Conservation (phyloP, 108 stramenopile species). For the Pseudonitzschia pungens region DNA sequence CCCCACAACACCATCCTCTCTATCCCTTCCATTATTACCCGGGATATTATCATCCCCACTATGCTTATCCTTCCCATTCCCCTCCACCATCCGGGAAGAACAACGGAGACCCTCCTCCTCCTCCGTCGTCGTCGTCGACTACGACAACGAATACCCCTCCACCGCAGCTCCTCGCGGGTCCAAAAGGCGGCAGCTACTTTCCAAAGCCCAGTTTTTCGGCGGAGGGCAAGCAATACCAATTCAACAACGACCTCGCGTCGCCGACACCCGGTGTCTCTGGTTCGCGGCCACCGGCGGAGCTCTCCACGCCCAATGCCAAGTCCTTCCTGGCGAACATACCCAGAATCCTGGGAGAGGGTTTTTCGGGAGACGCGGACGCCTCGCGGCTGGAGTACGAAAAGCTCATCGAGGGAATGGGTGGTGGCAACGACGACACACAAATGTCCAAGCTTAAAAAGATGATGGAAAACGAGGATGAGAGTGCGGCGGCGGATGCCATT, state of each 20-base stretch:
- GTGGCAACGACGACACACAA: conserved; percentile 23
- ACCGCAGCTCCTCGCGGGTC: background rate
- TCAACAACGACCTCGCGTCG: conserved; percentile 2
- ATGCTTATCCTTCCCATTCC: background rate
- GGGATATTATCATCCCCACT: background rate
- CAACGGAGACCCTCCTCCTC: background rate
- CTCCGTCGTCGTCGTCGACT: background rate
- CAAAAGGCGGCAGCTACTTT: background rate
- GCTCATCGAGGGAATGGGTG: conserved; percentile 28
- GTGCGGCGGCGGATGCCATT: conserved; percentile 28
- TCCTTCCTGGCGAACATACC: conserved; percentile 1
- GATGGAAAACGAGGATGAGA: conserved; percentile 38
- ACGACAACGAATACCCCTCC: background rate
- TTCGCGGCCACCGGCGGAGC: background rate
- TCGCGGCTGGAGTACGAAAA: conserved; percentile 26
- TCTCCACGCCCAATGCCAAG: background rate
- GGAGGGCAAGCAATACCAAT: background rate
- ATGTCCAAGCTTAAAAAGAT: conserved; percentile 44
- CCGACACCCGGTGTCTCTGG: background rate
- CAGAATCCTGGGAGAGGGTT: background rate
- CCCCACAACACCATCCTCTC: background rate
- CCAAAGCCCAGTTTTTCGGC: background rate
- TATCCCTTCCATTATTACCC: background rate
- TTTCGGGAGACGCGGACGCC: conserved; percentile 6
- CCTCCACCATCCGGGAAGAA: background rate